Conservation (phyloP, 2,329 filamentous ascomycete genomes). For the Neurospora sp. region DNA sequence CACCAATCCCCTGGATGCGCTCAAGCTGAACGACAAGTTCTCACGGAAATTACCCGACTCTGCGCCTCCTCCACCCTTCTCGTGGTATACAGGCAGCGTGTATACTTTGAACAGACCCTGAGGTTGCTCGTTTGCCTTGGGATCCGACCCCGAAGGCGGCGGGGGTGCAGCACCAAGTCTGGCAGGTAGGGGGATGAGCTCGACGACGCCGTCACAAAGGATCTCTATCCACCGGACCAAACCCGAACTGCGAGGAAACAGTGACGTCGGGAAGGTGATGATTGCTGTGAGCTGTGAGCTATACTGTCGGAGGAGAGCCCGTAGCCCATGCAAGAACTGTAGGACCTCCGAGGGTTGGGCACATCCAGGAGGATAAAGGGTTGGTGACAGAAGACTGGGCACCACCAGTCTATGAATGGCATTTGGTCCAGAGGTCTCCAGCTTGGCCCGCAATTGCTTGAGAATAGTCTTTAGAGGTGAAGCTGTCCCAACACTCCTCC, state of each 20-base stretch:
- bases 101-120: conserved; percentile 83
- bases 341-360: conserved; percentile 65
- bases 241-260: conserved; percentile 67
- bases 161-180: conserved; percentile 41
- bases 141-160: conserved; percentile 36
- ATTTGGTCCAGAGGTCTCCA: conserved; percentile 47
- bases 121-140: conserved; percentile 57
- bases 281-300: conserved; percentile 58
- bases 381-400: conserved; percentile 80
- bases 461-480: conserved; percentile 59
- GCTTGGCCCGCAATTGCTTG: conserved; percentile 41
- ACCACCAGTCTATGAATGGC: conserved; percentile 73
- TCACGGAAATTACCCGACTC: conserved; percentile 61
- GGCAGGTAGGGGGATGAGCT: conserved; percentile 65
- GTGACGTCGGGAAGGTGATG: conserved; percentile 66
- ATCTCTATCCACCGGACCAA: conserved; percentile 80
- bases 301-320: conserved; percentile 63
- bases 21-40: conserved; percentile 85
- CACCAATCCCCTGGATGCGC: conserved; percentile 66
- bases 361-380: conserved; percentile 62
- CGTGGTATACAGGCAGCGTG: conserved; percentile 73
- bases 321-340: conserved; percentile 70
- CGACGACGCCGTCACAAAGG: conserved; percentile 75
- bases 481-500: conserved; percentile 14
- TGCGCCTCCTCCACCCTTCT: conserved; percentile 72